Base-by-base conservation (phyloP, 495 filamentous ascomycete species). In the Neurospora sp. region DNA sequence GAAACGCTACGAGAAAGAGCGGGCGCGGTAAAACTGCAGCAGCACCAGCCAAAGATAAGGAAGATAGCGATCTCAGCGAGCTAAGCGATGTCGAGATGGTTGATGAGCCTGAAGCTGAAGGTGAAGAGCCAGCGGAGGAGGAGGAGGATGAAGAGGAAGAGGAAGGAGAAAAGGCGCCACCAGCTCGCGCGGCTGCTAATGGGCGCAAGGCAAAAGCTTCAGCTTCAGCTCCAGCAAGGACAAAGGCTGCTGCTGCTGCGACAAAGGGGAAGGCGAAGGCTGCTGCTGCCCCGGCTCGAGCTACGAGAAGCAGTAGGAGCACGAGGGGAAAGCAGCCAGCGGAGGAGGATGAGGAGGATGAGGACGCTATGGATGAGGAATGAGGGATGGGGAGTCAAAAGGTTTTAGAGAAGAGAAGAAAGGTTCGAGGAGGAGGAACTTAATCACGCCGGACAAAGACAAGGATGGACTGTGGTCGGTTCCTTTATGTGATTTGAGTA, bases 121-220 rank as follows among this genome's bases (percentile, higher is more conserved):
- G 39, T n/a, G 43, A 75, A 66, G 71, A 75, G 70, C 38, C 31
- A 73, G 73, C 31, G 10, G 43, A 31, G 36, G 59, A 42, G 6
- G 36, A 3, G 4, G 69, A 28, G 38, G 40, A 40, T n/a, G n/a
- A 62, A 24, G n/a, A 37, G 3, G 36, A 28, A 11, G 17, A 38
- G 13, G 15, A n/a, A 28, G 19, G 36, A 17, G 10, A 28, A 31
- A 17, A 70, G 9, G n/a, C 62, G 15, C 39, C 69, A 21, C 28
- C 71, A 39, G n/a, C 62, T 24, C 21, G 15, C 13, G 69, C 43
- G 9, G 43, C 74, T 3, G 38, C 76, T 13, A 79, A 79, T 28
- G 77, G 77, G 6, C 72, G 76, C 1, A 73, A 71, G 34, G 71
- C 42, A n/a, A 77, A 72, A 40, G 19, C 71, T 38, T 9, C 59